Conservation (phyloP, 2,329 filamentous ascomycete species). For the Neofusicoccum umdonicola region DNA sequence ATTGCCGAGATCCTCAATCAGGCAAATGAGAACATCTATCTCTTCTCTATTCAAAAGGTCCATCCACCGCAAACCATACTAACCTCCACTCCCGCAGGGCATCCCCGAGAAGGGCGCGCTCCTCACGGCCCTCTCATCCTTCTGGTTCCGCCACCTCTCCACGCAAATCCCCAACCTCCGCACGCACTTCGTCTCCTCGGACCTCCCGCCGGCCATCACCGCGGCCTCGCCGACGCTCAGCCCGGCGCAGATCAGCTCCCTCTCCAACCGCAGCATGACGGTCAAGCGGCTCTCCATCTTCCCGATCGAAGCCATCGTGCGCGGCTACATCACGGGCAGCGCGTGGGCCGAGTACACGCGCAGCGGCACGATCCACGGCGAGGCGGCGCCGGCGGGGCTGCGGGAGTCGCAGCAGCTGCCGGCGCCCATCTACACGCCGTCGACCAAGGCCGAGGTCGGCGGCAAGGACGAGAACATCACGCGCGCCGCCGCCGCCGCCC, state of each 20-base stretch:
- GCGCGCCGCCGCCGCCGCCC: slow-evolving; percentile 49
- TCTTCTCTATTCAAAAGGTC: not conserved
- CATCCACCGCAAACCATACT: not conserved
- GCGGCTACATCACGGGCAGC: slow-evolving; percentile 83
- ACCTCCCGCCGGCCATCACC: slow-evolving; percentile 53
- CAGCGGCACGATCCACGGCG: slow-evolving; percentile 76
- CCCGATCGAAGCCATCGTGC: slow-evolving; percentile 80
- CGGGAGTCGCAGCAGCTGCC: slow-evolving; percentile 69
- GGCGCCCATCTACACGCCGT: slow-evolving; percentile 72
- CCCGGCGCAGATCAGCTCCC: slow-evolving; percentile 44
- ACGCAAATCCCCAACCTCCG: slow-evolving; percentile 56
- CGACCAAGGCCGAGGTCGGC: slow-evolving; percentile 79
- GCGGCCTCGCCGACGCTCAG: slow-evolving; percentile 14
- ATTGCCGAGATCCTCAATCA: not conserved
- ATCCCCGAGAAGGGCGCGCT: slow-evolving; percentile 67
- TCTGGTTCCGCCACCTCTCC: slow-evolving; percentile 66
- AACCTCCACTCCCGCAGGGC: slow-evolving; percentile 41
- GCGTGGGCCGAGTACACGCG: slow-evolving; percentile 78
- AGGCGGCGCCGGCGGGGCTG: slow-evolving; percentile 65
- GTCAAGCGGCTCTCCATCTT: slow-evolving; percentile 72
- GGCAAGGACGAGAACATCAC: slow-evolving; percentile 80
- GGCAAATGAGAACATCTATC: not conserved
- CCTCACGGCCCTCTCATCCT: slow-evolving; percentile 64
- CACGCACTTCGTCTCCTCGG: slow-evolving; percentile 62
- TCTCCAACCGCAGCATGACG: slow-evolving; percentile 67